Percentiles rank a stretch among this genome's conserved stretches.
Evolutionary conservation across 257 asterid species (phyloP).

Genomic region (Lantana camara): DNA sequence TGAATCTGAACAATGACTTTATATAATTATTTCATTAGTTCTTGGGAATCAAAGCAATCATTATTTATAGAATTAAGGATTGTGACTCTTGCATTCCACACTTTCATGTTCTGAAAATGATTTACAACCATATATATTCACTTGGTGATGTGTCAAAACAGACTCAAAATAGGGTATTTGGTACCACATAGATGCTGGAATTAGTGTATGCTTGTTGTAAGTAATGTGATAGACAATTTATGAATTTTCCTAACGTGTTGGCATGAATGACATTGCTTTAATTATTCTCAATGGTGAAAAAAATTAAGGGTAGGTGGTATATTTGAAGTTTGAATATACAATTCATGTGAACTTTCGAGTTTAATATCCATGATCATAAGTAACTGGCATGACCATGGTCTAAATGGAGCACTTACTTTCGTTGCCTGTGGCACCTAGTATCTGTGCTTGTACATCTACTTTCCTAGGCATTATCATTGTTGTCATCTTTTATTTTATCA

Average conservation of each 20-base stretch:
- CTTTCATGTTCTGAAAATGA: constrained; percentile 6
- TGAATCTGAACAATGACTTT: background rate
- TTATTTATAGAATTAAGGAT: constrained; percentile 16
- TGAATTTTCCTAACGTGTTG: background rate
- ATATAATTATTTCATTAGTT: constrained; percentile 19
- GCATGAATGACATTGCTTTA: no score
- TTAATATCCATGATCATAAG: no score
- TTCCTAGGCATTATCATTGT: no score
- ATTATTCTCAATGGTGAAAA: no score
- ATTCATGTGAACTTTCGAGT: no score
- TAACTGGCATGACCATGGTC: no score
- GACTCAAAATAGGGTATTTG: constrained; percentile 3
- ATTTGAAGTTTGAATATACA: no score
- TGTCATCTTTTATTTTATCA: no score
- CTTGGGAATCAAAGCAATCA: background rate
- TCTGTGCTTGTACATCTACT: no score
- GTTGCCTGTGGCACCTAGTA: no score
- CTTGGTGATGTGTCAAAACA: constrained; percentile 15
- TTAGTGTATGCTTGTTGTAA: background rate
- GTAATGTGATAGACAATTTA: constrained; percentile 20
- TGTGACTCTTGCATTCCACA: constrained; percentile 15
- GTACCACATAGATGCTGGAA: background rate
- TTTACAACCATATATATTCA: background rate
- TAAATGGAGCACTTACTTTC: no score
- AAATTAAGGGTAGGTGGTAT: no score